Evolutionary conservation across 192 early-diverging fungal species (phyloP).

Genomic region (Backusella morwellensis): DNA sequence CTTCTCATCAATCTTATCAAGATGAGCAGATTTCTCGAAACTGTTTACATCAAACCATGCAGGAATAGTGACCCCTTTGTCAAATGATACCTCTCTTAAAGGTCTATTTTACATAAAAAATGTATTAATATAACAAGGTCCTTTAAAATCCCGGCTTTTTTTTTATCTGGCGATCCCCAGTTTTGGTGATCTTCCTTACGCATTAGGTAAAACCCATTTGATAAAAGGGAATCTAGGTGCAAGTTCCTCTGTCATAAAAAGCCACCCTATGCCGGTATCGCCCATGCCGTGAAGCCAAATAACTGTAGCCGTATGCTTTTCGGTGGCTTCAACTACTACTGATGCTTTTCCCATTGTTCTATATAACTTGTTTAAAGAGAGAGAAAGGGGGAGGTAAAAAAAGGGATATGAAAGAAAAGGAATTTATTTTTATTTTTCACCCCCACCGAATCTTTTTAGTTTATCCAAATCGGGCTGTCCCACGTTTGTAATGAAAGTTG

Average conservation of each 20-base stretch:
- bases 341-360: not conserved
- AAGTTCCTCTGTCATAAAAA: constrained; percentile 52
- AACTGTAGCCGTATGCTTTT: constrained; percentile 56
- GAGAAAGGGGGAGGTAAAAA: not conserved
- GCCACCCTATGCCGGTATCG: constrained; percentile 60
- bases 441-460: not conserved
- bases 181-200: constrained; percentile 39
- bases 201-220: constrained; percentile 91
- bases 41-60: constrained; percentile 81
- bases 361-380: not conserved
- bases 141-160: not conserved
- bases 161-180: not conserved
- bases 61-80: constrained; percentile 50
- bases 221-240: constrained; percentile 63
- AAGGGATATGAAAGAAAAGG: not conserved
- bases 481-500: not conserved
- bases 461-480: not conserved
- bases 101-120: constrained; percentile 29
- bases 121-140: not conserved
- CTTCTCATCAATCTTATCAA: constrained; percentile 58
- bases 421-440: not conserved
- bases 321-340: constrained; percentile 4
- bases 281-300: constrained; percentile 60
- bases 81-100: constrained; percentile 63
- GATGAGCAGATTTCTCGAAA: constrained; percentile 45